Percentiles rank a stretch among this genome's conserved stretches.
Conservation (phyloP, 192 early-diverging fungal genomes). For the Geranomyces michiganensis region DNA sequence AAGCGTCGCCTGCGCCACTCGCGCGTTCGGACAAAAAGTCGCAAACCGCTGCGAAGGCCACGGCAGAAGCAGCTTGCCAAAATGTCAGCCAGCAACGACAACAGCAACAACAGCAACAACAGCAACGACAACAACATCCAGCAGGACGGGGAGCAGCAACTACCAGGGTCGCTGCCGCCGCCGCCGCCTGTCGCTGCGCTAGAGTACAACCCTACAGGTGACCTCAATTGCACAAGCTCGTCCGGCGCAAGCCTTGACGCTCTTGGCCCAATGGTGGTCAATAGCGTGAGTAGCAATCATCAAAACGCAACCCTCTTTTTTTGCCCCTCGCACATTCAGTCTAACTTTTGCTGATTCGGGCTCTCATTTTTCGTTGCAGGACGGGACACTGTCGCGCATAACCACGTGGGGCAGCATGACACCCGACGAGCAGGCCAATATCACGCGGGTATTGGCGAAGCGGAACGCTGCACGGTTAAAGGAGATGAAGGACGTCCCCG, state of each 20-base stretch:
- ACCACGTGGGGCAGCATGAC: slow-evolving; percentile 46
- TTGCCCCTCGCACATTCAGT: background rate
- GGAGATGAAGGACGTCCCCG: slow-evolving; percentile 25
- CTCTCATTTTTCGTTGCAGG: slow-evolving; percentile 13
- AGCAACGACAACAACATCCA: background rate
- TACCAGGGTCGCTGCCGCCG: background rate
- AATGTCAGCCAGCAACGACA: background rate
- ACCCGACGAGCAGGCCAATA: slow-evolving; percentile 38
- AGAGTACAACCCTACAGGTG: slow-evolving; percentile 1
- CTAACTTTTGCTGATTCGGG: background rate
- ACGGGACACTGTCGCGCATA: slow-evolving; percentile 51
- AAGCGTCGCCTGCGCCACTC: too few species aligned
- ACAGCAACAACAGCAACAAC: background rate
- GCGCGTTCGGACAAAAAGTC: too few species aligned
- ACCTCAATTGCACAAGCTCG: background rate
- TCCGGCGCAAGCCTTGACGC: slow-evolving; percentile 22
- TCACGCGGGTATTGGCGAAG: slow-evolving; percentile 45
- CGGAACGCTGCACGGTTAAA: slow-evolving; percentile 40
- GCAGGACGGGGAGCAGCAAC: background rate
- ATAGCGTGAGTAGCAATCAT: slow-evolving; percentile 10
- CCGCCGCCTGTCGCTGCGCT: background rate
- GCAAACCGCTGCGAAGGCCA: background rate
- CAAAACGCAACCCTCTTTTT: background rate
- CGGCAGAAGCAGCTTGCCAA: background rate
- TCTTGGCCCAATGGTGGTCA: slow-evolving; percentile 40